Evolutionary conservation across 2,329 filamentous ascomycete species (phyloP).

Genomic region (Clonostachys solani): DNA sequence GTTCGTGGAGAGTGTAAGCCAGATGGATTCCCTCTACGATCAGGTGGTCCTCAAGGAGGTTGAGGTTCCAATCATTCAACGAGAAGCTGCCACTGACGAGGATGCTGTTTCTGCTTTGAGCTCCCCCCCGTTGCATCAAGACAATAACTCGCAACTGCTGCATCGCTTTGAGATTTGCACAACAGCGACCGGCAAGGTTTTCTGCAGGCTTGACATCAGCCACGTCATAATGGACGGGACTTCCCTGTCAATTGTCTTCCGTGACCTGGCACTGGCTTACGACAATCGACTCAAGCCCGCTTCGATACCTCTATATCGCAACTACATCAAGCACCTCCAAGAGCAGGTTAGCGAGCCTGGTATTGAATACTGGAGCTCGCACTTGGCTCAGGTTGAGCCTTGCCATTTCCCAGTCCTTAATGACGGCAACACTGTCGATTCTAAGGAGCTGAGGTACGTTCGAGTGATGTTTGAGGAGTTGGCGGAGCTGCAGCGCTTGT

Average conservation of each 20-base stretch:
- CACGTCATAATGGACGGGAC: not conserved
- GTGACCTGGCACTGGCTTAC: not conserved
- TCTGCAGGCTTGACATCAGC: not conserved
- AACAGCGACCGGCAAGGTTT: not conserved
- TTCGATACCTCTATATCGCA: conserved; percentile 2
- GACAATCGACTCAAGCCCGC: not conserved
- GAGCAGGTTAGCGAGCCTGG: conserved; percentile 5
- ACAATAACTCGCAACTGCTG: conserved; percentile 1
- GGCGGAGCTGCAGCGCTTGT: conserved; percentile 2
- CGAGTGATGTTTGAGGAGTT: conserved; percentile 10
- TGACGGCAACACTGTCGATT: not conserved
- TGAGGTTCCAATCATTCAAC: not conserved
- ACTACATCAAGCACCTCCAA: conserved; percentile 9
- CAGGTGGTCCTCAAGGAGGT: conserved; percentile 32
- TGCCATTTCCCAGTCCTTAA: conserved; percentile 9
- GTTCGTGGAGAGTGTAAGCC: conserved; percentile 40
- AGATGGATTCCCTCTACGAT: conserved; percentile 36
- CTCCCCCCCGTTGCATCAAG: not conserved
- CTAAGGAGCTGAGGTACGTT: conserved; percentile 8
- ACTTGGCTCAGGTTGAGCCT: conserved; percentile 8
- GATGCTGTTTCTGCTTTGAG: conserved; percentile 1
- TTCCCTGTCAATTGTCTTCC: not conserved
- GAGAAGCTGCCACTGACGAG: conserved; percentile 6
- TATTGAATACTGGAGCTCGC: conserved; percentile 12
- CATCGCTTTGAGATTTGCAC: conserved; percentile 9